phyloP scores from a whole-genome alignment of 2,329 filamentous ascomycete genomes.

The Aureobasidium sp. region DNA sequence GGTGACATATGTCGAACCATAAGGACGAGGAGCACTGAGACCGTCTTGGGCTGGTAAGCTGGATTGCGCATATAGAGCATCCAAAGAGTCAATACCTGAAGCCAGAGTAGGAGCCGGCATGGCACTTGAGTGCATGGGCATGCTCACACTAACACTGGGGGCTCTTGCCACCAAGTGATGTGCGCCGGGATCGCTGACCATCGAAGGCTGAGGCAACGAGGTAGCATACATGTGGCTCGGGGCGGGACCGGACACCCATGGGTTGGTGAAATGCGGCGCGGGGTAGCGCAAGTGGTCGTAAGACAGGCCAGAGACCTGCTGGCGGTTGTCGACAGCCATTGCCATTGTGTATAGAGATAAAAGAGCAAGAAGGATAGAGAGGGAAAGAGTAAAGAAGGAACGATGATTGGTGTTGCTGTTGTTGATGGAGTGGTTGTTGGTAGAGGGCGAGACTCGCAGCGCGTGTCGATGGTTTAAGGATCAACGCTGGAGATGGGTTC shows the following conservation, averaged over 20 bases:
- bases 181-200: conserved; percentile 51
- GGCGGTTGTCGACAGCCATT: conserved; percentile 88
- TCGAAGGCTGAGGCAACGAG: conserved; percentile 54
- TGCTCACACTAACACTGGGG: conserved; percentile 52
- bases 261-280: conserved; percentile 77
- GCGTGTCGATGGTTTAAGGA: conserved; percentile 18
- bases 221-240: conserved; percentile 58
- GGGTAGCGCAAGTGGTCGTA: conserved; percentile 75
- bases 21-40: conserved; percentile 59
- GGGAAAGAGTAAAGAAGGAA: not conserved
- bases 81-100: conserved; percentile 58
- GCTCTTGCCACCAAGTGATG: conserved; percentile 54
- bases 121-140: conserved; percentile 66
- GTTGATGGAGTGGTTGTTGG: not conserved
- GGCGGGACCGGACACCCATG: conserved; percentile 63
- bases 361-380: conserved; percentile 15
- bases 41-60: conserved; percentile 70
- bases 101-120: conserved; percentile 67
- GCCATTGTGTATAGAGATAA: conserved; percentile 54
- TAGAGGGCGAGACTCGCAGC: conserved; percentile 6
- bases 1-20: conserved; percentile 66
- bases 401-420: not conserved
- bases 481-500: conserved; percentile 24
- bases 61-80: conserved; percentile 53
- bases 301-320: conserved; percentile 69